Conservation (phyloP, 345 rosid species). For the Dimocarpus longan region DNA sequence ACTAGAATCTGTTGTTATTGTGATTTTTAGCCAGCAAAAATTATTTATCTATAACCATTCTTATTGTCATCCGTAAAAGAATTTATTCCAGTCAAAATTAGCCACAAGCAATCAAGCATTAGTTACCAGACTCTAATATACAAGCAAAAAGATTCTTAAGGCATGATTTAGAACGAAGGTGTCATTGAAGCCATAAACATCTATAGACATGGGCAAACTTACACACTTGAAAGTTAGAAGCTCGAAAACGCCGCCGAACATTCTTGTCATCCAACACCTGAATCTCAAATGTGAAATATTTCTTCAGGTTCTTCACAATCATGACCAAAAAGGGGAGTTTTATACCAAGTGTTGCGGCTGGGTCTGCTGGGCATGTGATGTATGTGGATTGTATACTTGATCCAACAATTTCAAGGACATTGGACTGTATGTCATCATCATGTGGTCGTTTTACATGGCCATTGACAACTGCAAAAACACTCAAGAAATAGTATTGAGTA, state of each 20-base stretch:
- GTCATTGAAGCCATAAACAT: not conserved
- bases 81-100: not conserved
- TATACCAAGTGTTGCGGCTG: constrained; percentile 91
- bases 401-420: constrained; percentile 88
- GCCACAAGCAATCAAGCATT: not conserved
- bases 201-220: constrained; percentile 46
- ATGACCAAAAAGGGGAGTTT: constrained; percentile 92
- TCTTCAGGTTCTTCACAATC: constrained; percentile 88
- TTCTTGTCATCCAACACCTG: constrained; percentile 97
- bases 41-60: not conserved
- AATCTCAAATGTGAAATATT: constrained; percentile 93
- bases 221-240: constrained; percentile 99
- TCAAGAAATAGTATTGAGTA: not conserved
- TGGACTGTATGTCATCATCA: constrained; percentile 88
- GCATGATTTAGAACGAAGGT: not conserved
- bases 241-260: constrained; percentile 91
- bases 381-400: constrained; percentile 85
- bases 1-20: not conserved
- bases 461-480: constrained; percentile 57
- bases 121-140: not conserved
- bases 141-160: not conserved
- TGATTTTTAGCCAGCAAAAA: not conserved
- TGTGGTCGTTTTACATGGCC: constrained; percentile 88
- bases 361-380: constrained; percentile 94
- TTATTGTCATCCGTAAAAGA: not conserved